These are phyloP conservation scores for Scheffersomyces coipomensis DNA, from an alignment of 805 yeast species.

Conservation along the genomic window DNA sequence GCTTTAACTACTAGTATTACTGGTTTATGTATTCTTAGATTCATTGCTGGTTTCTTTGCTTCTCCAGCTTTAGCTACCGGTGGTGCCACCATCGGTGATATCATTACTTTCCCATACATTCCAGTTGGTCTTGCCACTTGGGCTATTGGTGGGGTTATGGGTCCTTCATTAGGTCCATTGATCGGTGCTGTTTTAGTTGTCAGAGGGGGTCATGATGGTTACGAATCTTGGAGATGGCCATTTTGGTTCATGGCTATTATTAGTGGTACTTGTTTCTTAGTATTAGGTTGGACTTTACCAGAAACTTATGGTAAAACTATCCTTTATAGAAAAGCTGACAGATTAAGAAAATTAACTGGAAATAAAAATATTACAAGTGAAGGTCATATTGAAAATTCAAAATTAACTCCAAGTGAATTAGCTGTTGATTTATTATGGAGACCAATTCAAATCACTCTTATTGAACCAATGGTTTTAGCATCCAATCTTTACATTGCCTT, in stretches of 20 bases:
- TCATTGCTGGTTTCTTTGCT: conserved; percentile 54
- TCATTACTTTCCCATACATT: conserved; percentile 36
- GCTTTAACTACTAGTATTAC: conserved; percentile 51
- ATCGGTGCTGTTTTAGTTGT: conserved; percentile 52
- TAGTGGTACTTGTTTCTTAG: conserved; percentile 33
- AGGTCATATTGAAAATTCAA: conserved; percentile 30
- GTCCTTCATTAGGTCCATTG: conserved; percentile 59
- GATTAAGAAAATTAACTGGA: conserved; percentile 47
- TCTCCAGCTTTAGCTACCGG: conserved; percentile 57
- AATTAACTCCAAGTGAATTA: conserved; percentile 15
- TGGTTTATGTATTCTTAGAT: conserved; percentile 47
- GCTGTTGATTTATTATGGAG: conserved; percentile 38
- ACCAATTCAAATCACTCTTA: conserved; percentile 46
- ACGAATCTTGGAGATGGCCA: conserved; percentile 50
- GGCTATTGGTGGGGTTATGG: conserved; percentile 52
- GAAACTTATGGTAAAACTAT: conserved; percentile 46
- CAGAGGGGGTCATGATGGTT: conserved; percentile 2
- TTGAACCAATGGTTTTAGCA: conserved; percentile 56
- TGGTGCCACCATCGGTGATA: conserved; percentile 54
- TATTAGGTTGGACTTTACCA: conserved; percentile 42
- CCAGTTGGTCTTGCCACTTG: conserved; percentile 50
- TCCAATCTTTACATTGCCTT: conserved; percentile 53
- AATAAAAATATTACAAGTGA: conserved; percentile 39
- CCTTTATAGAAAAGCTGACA: conserved; percentile 43
- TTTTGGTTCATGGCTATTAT: conserved; percentile 50